Evolutionary conservation across 2,329 filamentous ascomycete species (phyloP), one percentile per base, ranked within the genome.

Genomic region (Fusarium torreyae): DNA sequence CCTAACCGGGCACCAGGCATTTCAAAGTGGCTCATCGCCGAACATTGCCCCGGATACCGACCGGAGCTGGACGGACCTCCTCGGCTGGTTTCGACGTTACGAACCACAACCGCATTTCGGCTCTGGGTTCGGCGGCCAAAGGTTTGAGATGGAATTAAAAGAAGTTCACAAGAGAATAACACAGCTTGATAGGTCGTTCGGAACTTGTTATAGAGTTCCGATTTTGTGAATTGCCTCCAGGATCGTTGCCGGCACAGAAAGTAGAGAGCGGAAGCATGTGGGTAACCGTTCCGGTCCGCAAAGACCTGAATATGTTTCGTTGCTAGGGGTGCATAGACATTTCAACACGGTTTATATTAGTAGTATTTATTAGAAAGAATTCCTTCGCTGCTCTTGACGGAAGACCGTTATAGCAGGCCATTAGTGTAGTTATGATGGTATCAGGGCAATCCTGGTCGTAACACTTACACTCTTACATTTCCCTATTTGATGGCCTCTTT

Each of bases 41-140:
- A 74, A 53, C 40, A 66, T 48, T 55, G 57, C 58, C 69, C 72
- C 71, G 72, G 72, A 72, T 60, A 74, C 72, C 72, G 72, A 74
- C 71, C 72, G 71, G 71, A 74, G 58, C 36, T 49, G 63, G 54
- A 60, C 72, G 63, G 64, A 61, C 59, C 58, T 73, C 50, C 68
- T 74, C 72, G 72, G 72, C 68, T 72, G 61, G 54, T 48, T 53
- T 70, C 61, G 66, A 71, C 51, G 51, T 66, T 69, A 66, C 68
- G 70, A 74, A 67, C 63, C 63, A 64, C 58, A 67, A 69, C 57
- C 70, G 48, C 45, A 43, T 17, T 61, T 70, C 66, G 60, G 68
- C 67, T 55, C 50, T 63, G 36, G 50, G 20, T 48, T 67, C 63
- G 43, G 57, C 46, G 45, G 44, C 44, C 44, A 58, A 48, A 54